Conservation (phyloP, 202 grass and related monocot species). For the Hordeum pubiflorum region DNA sequence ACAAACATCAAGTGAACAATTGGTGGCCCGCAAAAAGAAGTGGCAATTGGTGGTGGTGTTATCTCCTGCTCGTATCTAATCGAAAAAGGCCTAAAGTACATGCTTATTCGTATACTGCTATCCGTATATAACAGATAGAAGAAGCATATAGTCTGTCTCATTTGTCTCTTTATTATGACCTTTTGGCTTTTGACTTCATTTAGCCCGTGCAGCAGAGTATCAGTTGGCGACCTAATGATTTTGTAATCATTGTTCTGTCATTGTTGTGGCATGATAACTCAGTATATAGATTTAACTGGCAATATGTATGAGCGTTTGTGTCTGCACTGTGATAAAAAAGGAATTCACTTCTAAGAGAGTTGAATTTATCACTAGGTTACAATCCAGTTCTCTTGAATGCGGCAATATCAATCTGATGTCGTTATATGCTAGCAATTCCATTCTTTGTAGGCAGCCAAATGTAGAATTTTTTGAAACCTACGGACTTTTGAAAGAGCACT, state of each 20-base stretch:
- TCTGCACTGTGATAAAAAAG: background rate
- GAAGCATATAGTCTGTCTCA: background rate
- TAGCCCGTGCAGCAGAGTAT: background rate
- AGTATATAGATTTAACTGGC: background rate
- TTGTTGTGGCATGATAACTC: background rate
- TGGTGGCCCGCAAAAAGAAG: background rate
- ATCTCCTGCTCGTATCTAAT: conserved; percentile 22
- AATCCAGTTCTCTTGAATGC: too few species aligned
- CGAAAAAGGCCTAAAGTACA: background rate
- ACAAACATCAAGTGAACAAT: conserved; percentile 6
- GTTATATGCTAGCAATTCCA: background rate
- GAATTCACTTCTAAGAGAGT: too few species aligned
- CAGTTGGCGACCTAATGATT: background rate
- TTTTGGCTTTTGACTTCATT: conserved; percentile 1
- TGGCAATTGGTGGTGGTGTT: background rate
- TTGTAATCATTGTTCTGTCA: background rate
- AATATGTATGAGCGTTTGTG: too few species aligned
- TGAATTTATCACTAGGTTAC: too few species aligned
- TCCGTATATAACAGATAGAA: background rate
- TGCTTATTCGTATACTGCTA: conserved; percentile 24
- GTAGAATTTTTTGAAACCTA: background rate
- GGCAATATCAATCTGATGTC: background rate
- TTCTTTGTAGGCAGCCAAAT: background rate
- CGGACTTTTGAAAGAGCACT: background rate
- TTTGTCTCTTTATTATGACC: background rate